phyloP scores from a whole-genome alignment of 2,329 filamentous ascomycete species.

The Aulographum hederae region DNA sequence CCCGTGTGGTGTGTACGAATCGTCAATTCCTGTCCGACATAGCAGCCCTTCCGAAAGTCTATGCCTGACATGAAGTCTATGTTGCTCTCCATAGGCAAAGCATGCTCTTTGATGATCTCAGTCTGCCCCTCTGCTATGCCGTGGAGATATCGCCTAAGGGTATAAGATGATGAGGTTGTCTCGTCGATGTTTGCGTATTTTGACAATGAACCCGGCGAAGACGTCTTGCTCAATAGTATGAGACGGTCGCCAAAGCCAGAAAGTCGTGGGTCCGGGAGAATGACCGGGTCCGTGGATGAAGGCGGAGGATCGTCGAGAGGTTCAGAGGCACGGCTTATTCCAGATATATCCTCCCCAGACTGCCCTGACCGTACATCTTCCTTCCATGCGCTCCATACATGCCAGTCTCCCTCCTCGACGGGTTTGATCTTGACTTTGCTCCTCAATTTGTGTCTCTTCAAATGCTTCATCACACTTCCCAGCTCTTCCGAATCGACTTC shows the following conservation, averaged over 20 bases:
- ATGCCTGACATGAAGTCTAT: conserved; percentile 73
- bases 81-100: conserved; percentile 77
- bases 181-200: too few species aligned
- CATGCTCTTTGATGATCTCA: conserved; percentile 53
- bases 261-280: conserved; percentile 2
- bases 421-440: conserved; percentile 56
- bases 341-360: background rate
- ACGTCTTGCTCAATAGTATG: conserved; percentile 7
- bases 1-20: conserved; percentile 90
- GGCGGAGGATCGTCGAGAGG: conserved; percentile 1
- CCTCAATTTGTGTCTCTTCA: conserved; percentile 73
- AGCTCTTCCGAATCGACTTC: conserved; percentile 62
- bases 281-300: background rate
- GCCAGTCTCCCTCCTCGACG: conserved; percentile 44
- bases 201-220: conserved; percentile 7
- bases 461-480: conserved; percentile 44
- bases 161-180: conserved; percentile 34
- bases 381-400: conserved; percentile 61
- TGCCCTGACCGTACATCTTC: conserved; percentile 14
- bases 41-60: conserved; percentile 92
- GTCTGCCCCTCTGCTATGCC: conserved; percentile 73
- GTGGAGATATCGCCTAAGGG: conserved; percentile 54
- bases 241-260: conserved; percentile 1
- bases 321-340: background rate
- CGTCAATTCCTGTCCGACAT: conserved; percentile 90